Evolutionary conservation across 345 rosid genomes (phyloP).

Genomic region (Dimocarpus longan): DNA sequence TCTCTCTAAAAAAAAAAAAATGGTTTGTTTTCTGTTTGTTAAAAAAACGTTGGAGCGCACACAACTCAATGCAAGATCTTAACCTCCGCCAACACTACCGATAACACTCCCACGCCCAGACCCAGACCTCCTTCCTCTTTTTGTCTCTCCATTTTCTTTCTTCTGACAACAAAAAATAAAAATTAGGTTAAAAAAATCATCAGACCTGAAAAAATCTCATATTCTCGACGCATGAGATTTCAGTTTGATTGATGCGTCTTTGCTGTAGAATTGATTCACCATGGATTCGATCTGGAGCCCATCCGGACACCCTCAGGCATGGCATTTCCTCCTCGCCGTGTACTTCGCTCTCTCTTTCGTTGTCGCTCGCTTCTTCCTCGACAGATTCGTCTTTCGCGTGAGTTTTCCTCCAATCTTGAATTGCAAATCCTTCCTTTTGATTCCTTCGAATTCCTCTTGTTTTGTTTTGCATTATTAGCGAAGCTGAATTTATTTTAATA

Average conservation of each 20-base stretch:
- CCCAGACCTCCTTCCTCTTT: too few relatives aligned
- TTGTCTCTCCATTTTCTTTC: not conserved
- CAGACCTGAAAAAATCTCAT: not conserved
- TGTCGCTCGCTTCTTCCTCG: slow-evolving; percentile 62
- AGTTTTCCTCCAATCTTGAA: slow-evolving; percentile 28
- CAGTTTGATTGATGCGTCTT: slow-evolving; percentile 23
- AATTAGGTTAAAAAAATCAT: not conserved
- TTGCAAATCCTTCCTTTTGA: not conserved
- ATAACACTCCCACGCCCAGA: too few relatives aligned
- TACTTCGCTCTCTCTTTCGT: slow-evolving; percentile 68
- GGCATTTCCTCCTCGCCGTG: slow-evolving; percentile 58
- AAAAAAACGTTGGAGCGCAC: not conserved
- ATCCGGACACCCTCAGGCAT: slow-evolving; percentile 41
- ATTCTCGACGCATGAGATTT: slow-evolving; percentile 11
- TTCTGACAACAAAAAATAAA: not conserved
- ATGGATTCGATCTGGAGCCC: slow-evolving; percentile 59
- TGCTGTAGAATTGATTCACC: slow-evolving; percentile 16
- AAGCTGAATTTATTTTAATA: not conserved
- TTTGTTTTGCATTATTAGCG: not conserved
- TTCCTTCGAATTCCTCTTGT: not conserved
- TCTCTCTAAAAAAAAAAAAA: not conserved
- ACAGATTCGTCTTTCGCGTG: slow-evolving; percentile 83
- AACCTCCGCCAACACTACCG: not conserved
- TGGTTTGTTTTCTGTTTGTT: not conserved
- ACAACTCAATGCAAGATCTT: not conserved